Evolutionary conservation across 1,284 basidiomycete species (phyloP).

Genomic region (Inonotus obliquus): DNA sequence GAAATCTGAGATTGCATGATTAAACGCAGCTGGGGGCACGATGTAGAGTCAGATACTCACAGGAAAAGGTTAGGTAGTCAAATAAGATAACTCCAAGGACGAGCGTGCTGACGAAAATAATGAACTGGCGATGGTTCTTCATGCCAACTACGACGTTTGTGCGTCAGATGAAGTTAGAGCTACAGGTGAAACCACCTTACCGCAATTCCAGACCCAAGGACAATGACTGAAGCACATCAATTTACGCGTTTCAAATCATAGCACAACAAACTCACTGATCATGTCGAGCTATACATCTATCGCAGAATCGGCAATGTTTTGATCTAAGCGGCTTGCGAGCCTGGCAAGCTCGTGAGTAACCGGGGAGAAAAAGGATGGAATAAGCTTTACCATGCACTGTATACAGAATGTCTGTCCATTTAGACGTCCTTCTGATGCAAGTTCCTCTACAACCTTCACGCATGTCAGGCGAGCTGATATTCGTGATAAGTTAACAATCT

Average conservation of each 20-base stretch:
- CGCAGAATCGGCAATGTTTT: slow-evolving; percentile 93
- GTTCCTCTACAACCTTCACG: slow-evolving; percentile 76
- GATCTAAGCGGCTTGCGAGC: slow-evolving; percentile 88
- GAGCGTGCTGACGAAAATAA: slow-evolving; percentile 83
- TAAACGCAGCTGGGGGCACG: slow-evolving; percentile 6
- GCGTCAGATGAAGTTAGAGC: not conserved
- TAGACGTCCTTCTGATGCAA: slow-evolving; percentile 81
- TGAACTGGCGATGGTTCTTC: slow-evolving; percentile 93
- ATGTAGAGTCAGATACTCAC: slow-evolving; percentile 42
- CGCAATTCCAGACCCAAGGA: slow-evolving; percentile 99
- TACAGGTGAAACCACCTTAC: slow-evolving; percentile 41
- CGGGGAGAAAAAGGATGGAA: not conserved
- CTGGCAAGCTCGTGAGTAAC: slow-evolving; percentile 31
- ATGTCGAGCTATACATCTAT: slow-evolving; percentile 83
- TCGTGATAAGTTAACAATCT: slow-evolving; percentile 22
- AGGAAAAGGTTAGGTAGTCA: slow-evolving; percentile 77
- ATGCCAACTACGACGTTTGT: slow-evolving; percentile 64
- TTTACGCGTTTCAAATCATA: not conserved
- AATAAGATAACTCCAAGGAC: slow-evolving; percentile 80
- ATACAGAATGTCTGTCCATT: slow-evolving; percentile 98
- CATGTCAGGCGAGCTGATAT: slow-evolving; percentile 13
- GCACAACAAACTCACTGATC: slow-evolving; percentile 71
- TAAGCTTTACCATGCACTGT: slow-evolving; percentile 71
- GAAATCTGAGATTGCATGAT: slow-evolving; percentile 41
- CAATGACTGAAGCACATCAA: slow-evolving; percentile 64